phyloP scores from a whole-genome alignment of 1,284 basidiomycete genomes.

The Apiotrichum gamsii region DNA sequence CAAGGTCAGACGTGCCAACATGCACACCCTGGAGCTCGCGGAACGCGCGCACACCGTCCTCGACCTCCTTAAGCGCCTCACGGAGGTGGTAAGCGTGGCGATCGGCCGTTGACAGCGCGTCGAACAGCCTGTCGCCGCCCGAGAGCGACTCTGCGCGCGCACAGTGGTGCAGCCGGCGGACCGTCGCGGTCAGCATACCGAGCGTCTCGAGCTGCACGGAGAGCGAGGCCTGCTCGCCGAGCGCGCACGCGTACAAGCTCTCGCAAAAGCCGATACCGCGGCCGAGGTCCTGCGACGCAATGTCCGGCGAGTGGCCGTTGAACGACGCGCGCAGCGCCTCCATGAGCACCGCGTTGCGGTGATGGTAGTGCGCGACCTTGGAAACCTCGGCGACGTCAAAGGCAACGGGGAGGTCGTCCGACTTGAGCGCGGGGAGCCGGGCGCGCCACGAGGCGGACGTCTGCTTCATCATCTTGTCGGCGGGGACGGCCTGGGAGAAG shows the following conservation, averaged over 20 bases:
- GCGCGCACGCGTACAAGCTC: slow-evolving; percentile 62
- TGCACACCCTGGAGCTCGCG: slow-evolving; percentile 30
- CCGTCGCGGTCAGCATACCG: slow-evolving; percentile 1
- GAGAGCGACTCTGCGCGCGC: slow-evolving; percentile 18
- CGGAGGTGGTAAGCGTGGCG: slow-evolving; percentile 19
- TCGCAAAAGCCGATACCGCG: slow-evolving; percentile 74
- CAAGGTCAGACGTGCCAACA: slow-evolving; percentile 20
- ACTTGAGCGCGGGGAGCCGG: slow-evolving; percentile 41
- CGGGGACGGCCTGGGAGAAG: slow-evolving; percentile 64
- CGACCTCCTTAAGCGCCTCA: slow-evolving; percentile 28
- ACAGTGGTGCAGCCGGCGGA: slow-evolving; percentile 20
- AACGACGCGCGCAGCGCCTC: slow-evolving; percentile 63
- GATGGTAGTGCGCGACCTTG: slow-evolving; percentile 61
- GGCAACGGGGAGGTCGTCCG: slow-evolving; percentile 14
- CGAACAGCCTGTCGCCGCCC: slow-evolving; percentile 17
- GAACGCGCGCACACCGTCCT: slow-evolving; percentile 30
- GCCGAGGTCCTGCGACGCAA: slow-evolving; percentile 77
- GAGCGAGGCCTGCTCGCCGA: slow-evolving; percentile 47
- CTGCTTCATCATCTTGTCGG: slow-evolving; percentile 63
- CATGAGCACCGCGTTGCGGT: slow-evolving; percentile 62
- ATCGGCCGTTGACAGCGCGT: slow-evolving; percentile 19
- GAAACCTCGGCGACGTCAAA: slow-evolving; percentile 20
- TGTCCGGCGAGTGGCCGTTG: slow-evolving; percentile 68
- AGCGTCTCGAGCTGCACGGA: slow-evolving; percentile 8
- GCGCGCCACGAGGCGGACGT: slow-evolving; percentile 61